These are phyloP conservation scores for Favolaschia claudopus DNA, from an alignment of 768 basidiomycete genomes.

Conservation along the genomic window DNA sequence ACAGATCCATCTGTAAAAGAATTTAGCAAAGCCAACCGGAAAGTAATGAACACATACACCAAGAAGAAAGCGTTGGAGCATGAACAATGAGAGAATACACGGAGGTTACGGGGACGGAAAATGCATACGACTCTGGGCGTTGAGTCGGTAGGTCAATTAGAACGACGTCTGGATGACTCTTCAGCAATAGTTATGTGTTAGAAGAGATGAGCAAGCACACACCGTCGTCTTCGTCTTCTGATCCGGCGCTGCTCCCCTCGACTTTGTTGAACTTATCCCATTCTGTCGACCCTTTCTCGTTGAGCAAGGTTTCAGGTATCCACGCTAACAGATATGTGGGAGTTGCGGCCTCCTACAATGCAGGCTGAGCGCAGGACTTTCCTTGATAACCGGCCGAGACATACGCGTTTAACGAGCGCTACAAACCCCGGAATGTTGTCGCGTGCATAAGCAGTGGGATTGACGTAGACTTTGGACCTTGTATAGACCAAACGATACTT, in stretches of 20 bases:
- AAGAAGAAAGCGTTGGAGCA: slow-evolving; percentile 84
- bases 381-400: slow-evolving; percentile 38
- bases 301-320: slow-evolving; percentile 89
- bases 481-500: slow-evolving; percentile 83
- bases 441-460: slow-evolving; percentile 89
- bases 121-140: slow-evolving; percentile 90
- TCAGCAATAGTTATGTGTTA: neutral
- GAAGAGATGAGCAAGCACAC: slow-evolving; percentile 29
- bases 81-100: slow-evolving; percentile 90
- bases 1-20: slow-evolving; percentile 76
- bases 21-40: slow-evolving; percentile 25
- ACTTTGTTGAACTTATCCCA: slow-evolving; percentile 91
- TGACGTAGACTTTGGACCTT: slow-evolving; percentile 95
- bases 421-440: slow-evolving; percentile 97
- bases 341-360: slow-evolving; percentile 70
- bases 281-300: slow-evolving; percentile 82
- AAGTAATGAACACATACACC: slow-evolving; percentile 61
- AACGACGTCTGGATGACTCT: slow-evolving; percentile 68
- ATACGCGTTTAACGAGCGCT: slow-evolving; percentile 86
- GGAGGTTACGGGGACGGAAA: slow-evolving; percentile 90
- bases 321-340: slow-evolving; percentile 87
- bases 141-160: slow-evolving; percentile 86
- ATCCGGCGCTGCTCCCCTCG: slow-evolving; percentile 68
- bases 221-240: slow-evolving; percentile 81
- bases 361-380: slow-evolving; percentile 13